Evolutionary conservation across 1,284 basidiomycete species (phyloP), one percentile per base, ranked within the genome.

Genomic region (Heterobasidion irregulare): DNA sequence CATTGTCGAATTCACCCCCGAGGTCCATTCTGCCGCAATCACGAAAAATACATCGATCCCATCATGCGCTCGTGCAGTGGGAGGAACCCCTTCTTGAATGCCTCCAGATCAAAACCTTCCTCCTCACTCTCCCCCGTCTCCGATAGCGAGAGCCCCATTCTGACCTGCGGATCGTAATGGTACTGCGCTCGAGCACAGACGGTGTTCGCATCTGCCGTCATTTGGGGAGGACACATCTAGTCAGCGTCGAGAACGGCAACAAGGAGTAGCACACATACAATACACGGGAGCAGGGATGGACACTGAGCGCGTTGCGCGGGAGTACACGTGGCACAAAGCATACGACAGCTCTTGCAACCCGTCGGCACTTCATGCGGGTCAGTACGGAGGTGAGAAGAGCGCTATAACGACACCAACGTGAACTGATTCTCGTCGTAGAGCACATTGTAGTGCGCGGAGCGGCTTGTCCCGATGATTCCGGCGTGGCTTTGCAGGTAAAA

Each of bases 401-500:
- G 56, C n/a, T 26, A 50, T 38, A 36, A 41, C 48, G n/a, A 65
- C 61, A 61, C 68, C 56, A 62, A 77, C 70, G 69, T 70, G 65
- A 80, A 79, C 1, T 71, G 68, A 58, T 80, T 80, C 57, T 84
- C 82, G 59, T 86, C 82, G 47, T 77, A 65, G 1, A 84, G 69
- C 8, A 84, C 77, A 44, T 75, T 81, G 62, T 89, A 90, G 67
- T 91, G 89, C 2, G 86, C 72, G 0, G 76, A 72, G 10, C 75
- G 68, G 38, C 71, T 73, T 0, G 74, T 75, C 15, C 83, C 82
- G 7, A 83, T 65, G 35, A 82, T 64, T 18, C 82, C 88, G 48
- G 79, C 86, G 59, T 92, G 90, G 54, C 80, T 82, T 64, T 88
- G 84, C 0, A 90, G 72, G 63, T 91, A 92, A 66, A 86, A 92